These are phyloP conservation scores for Saturnispora hagleri DNA, from an alignment of 805 yeast species.

Conservation along the genomic window DNA sequence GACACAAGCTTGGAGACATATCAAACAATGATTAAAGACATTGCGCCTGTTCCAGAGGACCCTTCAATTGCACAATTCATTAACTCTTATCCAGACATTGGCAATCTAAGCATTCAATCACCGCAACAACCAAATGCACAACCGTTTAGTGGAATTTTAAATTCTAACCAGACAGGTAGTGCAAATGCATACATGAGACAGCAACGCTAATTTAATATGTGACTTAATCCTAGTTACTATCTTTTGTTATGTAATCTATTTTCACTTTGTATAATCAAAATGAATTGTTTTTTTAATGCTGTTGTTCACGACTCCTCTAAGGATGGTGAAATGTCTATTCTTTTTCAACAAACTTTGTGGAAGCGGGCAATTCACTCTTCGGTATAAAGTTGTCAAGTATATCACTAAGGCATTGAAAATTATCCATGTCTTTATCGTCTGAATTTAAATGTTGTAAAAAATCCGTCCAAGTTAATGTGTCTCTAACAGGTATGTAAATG, in stretches of 20 bases:
- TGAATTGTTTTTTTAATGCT: neutral
- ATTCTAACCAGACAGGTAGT: slow-evolving; percentile 11
- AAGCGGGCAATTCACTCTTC: neutral
- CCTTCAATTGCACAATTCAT: slow-evolving; percentile 10
- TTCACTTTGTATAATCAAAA: neutral
- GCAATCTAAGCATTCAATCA: slow-evolving; percentile 7
- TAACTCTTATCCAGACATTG: slow-evolving; percentile 11
- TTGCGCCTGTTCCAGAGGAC: slow-evolving; percentile 12
- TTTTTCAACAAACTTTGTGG: neutral
- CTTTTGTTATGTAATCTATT: neutral
- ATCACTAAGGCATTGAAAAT: neutral
- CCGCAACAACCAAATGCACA: neutral
- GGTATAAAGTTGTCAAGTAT: neutral
- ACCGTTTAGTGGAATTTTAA: slow-evolving; percentile 1
- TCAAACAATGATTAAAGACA: slow-evolving; percentile 40
- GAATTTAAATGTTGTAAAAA: slow-evolving; percentile 4
- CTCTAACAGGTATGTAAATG: slow-evolving; percentile 8
- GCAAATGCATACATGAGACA: slow-evolving; percentile 8
- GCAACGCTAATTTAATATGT: neutral
- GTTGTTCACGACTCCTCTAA: neutral
- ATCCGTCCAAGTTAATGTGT: neutral
- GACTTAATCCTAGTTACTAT: neutral
- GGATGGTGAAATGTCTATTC: neutral
- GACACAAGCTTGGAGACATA: slow-evolving; percentile 60
- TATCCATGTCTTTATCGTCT: neutral